Conservation (phyloP, 345 rosid genomes). For the Heritiera littoralis region DNA sequence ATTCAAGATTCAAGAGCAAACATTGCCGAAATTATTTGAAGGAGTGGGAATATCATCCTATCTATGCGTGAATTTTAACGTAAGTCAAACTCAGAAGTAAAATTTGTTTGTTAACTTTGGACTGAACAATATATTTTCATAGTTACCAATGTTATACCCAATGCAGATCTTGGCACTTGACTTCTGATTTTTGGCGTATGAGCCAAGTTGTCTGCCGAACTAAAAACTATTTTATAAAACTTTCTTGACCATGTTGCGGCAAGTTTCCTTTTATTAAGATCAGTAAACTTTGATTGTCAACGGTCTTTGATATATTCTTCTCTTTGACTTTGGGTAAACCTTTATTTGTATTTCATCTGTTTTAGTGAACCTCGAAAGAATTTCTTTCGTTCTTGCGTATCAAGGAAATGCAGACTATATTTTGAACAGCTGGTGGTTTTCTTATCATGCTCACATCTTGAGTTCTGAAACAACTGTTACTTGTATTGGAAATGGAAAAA, state of each 20-base stretch:
- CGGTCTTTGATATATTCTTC: neutral
- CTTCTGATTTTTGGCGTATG: neutral
- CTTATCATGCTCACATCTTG: neutral
- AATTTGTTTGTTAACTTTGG: too few relatives aligned
- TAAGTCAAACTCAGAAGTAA: too few relatives aligned
- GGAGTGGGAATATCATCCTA: too few relatives aligned
- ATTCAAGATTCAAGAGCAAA: too few relatives aligned
- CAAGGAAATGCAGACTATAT: slow-evolving; percentile 3
- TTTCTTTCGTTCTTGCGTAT: neutral
- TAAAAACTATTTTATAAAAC: neutral
- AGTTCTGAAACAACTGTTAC: neutral
- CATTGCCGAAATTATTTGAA: too few relatives aligned
- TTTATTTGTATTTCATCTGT: neutral
- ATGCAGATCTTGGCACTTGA: neutral
- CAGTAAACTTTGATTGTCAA: neutral
- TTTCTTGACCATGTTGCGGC: neutral
- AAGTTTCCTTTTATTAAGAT: neutral
- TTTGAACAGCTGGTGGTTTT: neutral
- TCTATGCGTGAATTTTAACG: too few relatives aligned
- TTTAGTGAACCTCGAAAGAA: neutral
- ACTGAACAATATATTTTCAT: too few relatives aligned
- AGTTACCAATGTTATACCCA: too few relatives aligned
- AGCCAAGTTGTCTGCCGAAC: neutral
- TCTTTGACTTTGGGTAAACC: neutral
- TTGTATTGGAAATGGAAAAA: slow-evolving; percentile 16